Conservation (phyloP, 305 asterid genomes). For the Fraxinus greggii region DNA sequence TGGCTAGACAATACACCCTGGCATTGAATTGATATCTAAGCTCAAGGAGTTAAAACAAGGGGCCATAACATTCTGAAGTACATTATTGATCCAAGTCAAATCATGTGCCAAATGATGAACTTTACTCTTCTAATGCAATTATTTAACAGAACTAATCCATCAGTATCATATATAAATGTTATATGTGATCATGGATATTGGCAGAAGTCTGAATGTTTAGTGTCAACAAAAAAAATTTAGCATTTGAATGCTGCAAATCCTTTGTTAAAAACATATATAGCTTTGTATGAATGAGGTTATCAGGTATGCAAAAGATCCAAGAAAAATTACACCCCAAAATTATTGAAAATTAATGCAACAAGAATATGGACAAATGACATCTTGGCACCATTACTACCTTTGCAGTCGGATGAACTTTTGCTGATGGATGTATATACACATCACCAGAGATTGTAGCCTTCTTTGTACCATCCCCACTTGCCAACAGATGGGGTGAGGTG, state of each 20-base stretch:
- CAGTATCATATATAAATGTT: not conserved
- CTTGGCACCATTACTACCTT: conserved; percentile 47
- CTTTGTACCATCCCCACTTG: conserved; percentile 71
- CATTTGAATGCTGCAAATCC: not conserved
- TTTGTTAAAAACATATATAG: not conserved
- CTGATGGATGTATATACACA: conserved; percentile 82
- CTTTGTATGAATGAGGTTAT: not conserved
- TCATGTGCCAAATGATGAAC: not conserved
- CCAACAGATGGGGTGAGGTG: conserved; percentile 76
- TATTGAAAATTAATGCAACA: not conserved
- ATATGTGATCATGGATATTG: not conserved
- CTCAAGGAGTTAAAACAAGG: not conserved
- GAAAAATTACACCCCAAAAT: not conserved
- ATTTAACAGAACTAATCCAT: not conserved
- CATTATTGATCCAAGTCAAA: not conserved
- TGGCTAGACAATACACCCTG: not conserved
- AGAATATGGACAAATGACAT: not conserved
- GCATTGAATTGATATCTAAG: not conserved
- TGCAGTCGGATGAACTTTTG: conserved; percentile 84
- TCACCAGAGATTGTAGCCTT: conserved; percentile 63
- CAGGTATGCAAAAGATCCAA: not conserved
- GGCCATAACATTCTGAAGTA: not conserved
- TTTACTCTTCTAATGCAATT: not conserved
- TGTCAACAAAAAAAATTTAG: not conserved
- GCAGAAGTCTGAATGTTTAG: not conserved